Conservation (phyloP, 495 filamentous ascomycete genomes). For the Aspergillus sclerotiicarbonarius region DNA sequence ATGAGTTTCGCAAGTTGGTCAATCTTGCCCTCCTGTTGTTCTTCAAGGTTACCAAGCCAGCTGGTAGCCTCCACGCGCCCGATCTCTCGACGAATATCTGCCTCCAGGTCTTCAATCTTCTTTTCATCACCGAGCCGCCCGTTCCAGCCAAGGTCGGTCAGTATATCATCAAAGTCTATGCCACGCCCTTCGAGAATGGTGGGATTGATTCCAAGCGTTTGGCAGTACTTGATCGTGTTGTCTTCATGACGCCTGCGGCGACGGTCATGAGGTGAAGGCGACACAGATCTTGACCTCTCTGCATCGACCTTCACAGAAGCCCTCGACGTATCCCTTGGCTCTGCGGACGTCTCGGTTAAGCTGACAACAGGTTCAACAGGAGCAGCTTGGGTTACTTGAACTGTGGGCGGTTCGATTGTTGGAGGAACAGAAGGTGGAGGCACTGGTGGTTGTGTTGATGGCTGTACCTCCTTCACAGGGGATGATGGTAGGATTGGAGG, state of each 20-base stretch:
- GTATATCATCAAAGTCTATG: slow-evolving; percentile 69
- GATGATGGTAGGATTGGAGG: slow-evolving; percentile 3
- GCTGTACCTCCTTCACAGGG: slow-evolving; percentile 8
- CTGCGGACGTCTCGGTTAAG: slow-evolving; percentile 31
- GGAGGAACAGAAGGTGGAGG: slow-evolving; percentile 12
- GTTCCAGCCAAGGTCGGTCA: slow-evolving; percentile 90
- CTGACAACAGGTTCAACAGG: slow-evolving; percentile 27
- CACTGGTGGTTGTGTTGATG: slow-evolving; percentile 14
- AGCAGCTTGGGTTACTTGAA: slow-evolving; percentile 38
- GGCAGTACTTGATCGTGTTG: slow-evolving; percentile 75
- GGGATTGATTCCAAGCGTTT: slow-evolving; percentile 70
- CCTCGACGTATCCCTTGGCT: slow-evolving; percentile 34
- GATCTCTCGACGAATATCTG: slow-evolving; percentile 81
- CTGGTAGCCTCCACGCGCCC: slow-evolving; percentile 87
- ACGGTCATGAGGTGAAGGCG: slow-evolving; percentile 43
- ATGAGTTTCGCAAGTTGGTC: slow-evolving; percentile 78
- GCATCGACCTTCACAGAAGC: slow-evolving; percentile 20
- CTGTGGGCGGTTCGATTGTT: slow-evolving; percentile 33
- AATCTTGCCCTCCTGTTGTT: slow-evolving; percentile 86
- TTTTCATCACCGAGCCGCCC: slow-evolving; percentile 66
- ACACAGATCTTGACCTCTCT: slow-evolving; percentile 35
- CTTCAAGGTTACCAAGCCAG: slow-evolving; percentile 84
- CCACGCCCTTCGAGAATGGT: slow-evolving; percentile 65
- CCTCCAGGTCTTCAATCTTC: slow-evolving; percentile 78
- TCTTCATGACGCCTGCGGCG: slow-evolving; percentile 64